Conservation (phyloP, 192 early-diverging fungal species). For the Umbelopsis isabellina region DNA sequence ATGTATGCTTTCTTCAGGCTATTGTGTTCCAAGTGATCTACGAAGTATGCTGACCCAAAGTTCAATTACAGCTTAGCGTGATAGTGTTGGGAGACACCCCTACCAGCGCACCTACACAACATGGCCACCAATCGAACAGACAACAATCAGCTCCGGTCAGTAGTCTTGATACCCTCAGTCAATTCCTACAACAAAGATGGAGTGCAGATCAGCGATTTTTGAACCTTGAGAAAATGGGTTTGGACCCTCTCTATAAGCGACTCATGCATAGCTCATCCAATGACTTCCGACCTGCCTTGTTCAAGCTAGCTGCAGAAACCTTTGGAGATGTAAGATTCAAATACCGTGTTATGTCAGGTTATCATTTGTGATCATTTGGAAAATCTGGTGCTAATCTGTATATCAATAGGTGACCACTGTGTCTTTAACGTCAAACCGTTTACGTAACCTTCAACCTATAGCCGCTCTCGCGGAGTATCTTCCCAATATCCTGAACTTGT, state of each 20-base stretch:
- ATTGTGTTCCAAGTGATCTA: background rate
- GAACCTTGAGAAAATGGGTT: conserved; percentile 30
- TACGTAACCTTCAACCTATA: conserved; percentile 36
- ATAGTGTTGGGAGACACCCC: background rate
- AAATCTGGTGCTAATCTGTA: background rate
- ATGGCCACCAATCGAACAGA: background rate
- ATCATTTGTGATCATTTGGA: background rate
- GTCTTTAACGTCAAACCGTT: conserved; percentile 42
- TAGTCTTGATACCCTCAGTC: conserved; percentile 22
- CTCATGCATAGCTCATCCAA: conserved; percentile 13
- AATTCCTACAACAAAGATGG: conserved; percentile 33
- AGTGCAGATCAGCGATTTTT: conserved; percentile 19
- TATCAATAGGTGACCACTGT: conserved; percentile 40
- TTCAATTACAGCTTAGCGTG: conserved; percentile 7
- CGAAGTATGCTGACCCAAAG: too few species aligned
- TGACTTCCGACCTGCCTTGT: conserved; percentile 5
- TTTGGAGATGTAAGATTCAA: conserved; percentile 18
- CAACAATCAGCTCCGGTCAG: background rate
- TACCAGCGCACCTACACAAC: background rate
- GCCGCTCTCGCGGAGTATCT: conserved; percentile 34
- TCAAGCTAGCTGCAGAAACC: conserved; percentile 15
- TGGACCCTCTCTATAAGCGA: conserved; percentile 8
- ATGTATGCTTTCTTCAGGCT: conserved; percentile 2
- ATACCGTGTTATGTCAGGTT: background rate
- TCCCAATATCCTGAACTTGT: conserved; percentile 48